Conservation (phyloP, 306 rosid species). For the Amphicarpaea edgeworthii region DNA sequence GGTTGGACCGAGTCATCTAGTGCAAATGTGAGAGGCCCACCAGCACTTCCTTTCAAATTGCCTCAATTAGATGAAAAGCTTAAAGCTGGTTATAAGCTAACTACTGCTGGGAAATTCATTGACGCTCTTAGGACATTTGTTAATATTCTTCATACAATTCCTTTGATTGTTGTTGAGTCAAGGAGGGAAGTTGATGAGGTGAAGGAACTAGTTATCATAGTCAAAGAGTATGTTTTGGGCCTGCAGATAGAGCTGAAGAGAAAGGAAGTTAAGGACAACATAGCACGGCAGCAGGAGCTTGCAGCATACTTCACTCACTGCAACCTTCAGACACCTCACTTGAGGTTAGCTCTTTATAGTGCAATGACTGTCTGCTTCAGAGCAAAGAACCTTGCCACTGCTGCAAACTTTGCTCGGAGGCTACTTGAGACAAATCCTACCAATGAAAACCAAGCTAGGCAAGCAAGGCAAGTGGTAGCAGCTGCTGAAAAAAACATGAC, state of each 20-base stretch:
- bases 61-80: conserved; percentile 88
- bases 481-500: conserved; percentile 95
- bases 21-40: conserved; percentile 80
- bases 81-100: conserved; percentile 86
- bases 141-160: conserved; percentile 82
- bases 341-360: conserved; percentile 79
- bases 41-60: conserved; percentile 76
- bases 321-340: conserved; percentile 88
- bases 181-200: conserved; percentile 98
- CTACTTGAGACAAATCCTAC: conserved; percentile 90
- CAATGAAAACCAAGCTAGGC: conserved; percentile 75
- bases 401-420: conserved; percentile 86
- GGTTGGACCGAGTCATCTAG: conserved; percentile 87
- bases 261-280: conserved; percentile 71
- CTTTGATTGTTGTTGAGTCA: conserved; percentile 86
- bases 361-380: conserved; percentile 74
- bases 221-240: conserved; percentile 86
- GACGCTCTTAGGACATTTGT: conserved; percentile 78
- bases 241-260: conserved; percentile 82
- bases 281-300: conserved; percentile 84
- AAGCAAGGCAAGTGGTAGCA: conserved; percentile 84
- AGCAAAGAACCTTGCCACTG: conserved; percentile 87
- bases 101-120: conserved; percentile 75
- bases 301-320: conserved; percentile 98
- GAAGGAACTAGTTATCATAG: conserved; percentile 80